phyloP scores from a whole-genome alignment of 371 early-diverging fungal genomes.

The Apophysomyces elegans region DNA sequence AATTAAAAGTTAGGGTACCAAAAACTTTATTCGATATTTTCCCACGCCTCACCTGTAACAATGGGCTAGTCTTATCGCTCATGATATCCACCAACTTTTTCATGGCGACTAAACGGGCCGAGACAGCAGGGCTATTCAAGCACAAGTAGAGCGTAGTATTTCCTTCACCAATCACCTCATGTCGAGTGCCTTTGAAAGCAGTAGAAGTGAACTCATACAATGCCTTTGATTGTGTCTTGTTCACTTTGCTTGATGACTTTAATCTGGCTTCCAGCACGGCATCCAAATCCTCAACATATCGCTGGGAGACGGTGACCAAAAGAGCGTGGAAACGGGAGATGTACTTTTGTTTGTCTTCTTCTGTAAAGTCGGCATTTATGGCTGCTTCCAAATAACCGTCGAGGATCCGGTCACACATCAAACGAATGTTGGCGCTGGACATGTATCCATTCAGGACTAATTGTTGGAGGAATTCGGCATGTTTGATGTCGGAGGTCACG shows the following conservation, averaged over 20 bases:
- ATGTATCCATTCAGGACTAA: conserved; percentile 48
- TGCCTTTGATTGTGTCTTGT: conserved; percentile 34
- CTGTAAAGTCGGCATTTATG: conserved; percentile 19
- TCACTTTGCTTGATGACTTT: conserved; percentile 22
- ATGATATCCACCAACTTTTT: conserved; percentile 61
- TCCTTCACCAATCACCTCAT: conserved; percentile 66
- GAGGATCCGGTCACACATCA: conserved; percentile 45
- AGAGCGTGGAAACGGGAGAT: conserved; percentile 37
- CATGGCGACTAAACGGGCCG: conserved; percentile 66
- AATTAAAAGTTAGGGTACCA: not conserved
- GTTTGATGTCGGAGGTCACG: conserved; percentile 27
- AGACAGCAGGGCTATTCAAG: conserved; percentile 67
- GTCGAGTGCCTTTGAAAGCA: conserved; percentile 67
- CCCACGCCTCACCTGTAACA: conserved; percentile 26
- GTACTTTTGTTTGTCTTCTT: conserved; percentile 32
- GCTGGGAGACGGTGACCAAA: conserved; percentile 57
- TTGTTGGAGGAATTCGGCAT: conserved; percentile 43
- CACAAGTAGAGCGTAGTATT: conserved; percentile 75
- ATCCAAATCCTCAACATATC: conserved; percentile 62
- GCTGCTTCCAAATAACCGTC: conserved; percentile 46
- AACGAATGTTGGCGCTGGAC: conserved; percentile 45
- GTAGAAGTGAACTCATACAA: conserved; percentile 64
- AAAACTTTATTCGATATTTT: not conserved
- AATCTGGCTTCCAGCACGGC: conserved; percentile 52
- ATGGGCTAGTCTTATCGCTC: conserved; percentile 35